Conservation (phyloP, 2,329 filamentous ascomycete genomes). For the Penicillium concentricum region DNA sequence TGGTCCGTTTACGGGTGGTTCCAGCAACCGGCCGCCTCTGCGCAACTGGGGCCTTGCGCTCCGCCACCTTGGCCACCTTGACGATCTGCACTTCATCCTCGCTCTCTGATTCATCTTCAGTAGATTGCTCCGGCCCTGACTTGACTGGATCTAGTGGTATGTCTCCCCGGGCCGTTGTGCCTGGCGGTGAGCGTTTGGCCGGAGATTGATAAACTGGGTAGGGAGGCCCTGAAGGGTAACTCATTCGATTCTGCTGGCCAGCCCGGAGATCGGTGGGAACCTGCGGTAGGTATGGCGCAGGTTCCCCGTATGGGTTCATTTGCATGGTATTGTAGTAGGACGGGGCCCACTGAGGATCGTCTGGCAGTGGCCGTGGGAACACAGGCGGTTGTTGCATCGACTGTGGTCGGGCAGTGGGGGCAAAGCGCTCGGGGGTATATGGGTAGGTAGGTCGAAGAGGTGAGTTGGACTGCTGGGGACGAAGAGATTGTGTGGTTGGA, state of each 20-base stretch:
- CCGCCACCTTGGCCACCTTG: constrained; percentile 20
- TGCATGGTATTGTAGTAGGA: constrained; percentile 31
- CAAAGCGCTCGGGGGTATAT: constrained; percentile 30
- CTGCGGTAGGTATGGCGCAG: constrained; percentile 29
- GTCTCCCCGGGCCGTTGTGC: constrained; percentile 8
- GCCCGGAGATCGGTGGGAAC: constrained; percentile 35
- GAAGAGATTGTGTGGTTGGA: constrained; percentile 40
- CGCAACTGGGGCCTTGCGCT: constrained; percentile 24
- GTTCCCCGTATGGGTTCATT: constrained; percentile 32
- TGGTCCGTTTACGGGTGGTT: constrained; percentile 25
- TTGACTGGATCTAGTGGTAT: constrained; percentile 2
- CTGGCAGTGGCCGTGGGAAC: constrained; percentile 44
- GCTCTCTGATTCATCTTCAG: constrained; percentile 20
- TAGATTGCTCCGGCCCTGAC: constrained; percentile 19
- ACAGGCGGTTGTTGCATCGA: constrained; percentile 39
- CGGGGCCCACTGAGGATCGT: constrained; percentile 50
- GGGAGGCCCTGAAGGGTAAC: constrained; percentile 14
- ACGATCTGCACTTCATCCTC: constrained; percentile 36
- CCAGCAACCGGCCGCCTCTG: constrained; percentile 21
- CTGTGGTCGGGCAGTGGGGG: constrained; percentile 37
- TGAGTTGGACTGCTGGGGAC: constrained; percentile 35
- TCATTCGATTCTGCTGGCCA: constrained; percentile 25
- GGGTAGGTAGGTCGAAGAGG: constrained; percentile 38
- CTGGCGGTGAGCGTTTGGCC: constrained; percentile 18
- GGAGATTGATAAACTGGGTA: constrained; percentile 24